phyloP scores from a whole-genome alignment of 2,329 filamentous ascomycete genomes.

The Fusarium sp. region DNA sequence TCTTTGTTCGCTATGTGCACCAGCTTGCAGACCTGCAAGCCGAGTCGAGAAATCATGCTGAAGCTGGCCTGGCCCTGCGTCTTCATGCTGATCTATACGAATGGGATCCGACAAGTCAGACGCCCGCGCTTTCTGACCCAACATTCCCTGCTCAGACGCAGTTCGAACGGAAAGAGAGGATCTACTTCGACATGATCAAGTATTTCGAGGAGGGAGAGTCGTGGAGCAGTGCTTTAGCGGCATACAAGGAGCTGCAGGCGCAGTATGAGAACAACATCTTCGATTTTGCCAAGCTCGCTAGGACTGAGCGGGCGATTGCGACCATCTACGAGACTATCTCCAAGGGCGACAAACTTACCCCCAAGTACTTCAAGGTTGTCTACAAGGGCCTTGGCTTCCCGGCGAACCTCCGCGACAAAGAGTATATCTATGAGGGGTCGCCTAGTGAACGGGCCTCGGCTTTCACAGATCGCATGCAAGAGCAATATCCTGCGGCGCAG shows the following conservation, averaged over 20 bases:
- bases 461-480: constrained; percentile 93
- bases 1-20: constrained; percentile 96
- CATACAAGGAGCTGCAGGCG: constrained; percentile 90
- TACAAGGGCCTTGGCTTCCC: constrained; percentile 95
- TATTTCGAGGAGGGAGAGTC: constrained; percentile 95
- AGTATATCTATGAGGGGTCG: constrained; percentile 91
- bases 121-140: constrained; percentile 80
- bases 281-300: constrained; percentile 92
- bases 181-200: constrained; percentile 96
- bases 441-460: constrained; percentile 82
- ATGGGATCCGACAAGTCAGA: constrained; percentile 82
- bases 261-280: constrained; percentile 93
- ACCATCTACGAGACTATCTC: constrained; percentile 91
- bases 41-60: constrained; percentile 83
- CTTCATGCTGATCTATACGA: constrained; percentile 94
- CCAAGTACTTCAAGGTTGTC: constrained; percentile 91
- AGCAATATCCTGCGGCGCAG: constrained; percentile 89
- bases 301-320: constrained; percentile 91
- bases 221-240: constrained; percentile 89
- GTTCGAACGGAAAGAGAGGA: constrained; percentile 92
- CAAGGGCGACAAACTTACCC: constrained; percentile 83
- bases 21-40: constrained; percentile 87
- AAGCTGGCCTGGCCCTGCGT: constrained; percentile 89
- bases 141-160: constrained; percentile 86
- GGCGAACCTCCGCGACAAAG: constrained; percentile 84